A percentile compares a stretch with the other conserved stretches of the same genome.
phyloP scores from a whole-genome alignment of 2,329 filamentous ascomycete genomes.

The Ophiostoma sp. region DNA sequence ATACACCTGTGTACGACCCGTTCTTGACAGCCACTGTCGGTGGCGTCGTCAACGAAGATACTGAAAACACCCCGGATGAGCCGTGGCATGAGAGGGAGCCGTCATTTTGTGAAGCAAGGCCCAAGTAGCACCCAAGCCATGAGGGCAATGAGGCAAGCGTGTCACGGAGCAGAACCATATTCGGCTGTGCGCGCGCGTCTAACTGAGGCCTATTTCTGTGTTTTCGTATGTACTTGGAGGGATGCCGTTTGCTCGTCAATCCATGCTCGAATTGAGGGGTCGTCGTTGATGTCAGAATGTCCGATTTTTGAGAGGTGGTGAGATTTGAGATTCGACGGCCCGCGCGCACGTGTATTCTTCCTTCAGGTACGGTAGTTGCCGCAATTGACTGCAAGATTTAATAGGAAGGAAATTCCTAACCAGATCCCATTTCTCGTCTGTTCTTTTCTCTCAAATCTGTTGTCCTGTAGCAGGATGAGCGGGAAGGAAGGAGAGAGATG shows the following conservation, averaged over 20 bases:
- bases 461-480: too few relatives aligned
- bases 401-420: too few relatives aligned
- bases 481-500: not conserved
- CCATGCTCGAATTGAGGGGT: not conserved
- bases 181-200: not conserved
- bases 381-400: too few relatives aligned
- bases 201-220: not conserved
- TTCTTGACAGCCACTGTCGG: slow-evolving; percentile 34
- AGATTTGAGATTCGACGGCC: not conserved
- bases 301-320: not conserved
- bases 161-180: not conserved
- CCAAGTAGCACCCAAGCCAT: slow-evolving; percentile 18
- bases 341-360: not conserved
- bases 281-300: not conserved
- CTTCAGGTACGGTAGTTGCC: not conserved
- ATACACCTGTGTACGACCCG: slow-evolving; percentile 41
- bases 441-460: too few relatives aligned
- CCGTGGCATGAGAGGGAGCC: not conserved
- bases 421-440: too few relatives aligned
- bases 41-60: not conserved
- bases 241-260: not conserved
- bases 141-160: not conserved
- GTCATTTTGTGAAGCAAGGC: not conserved
- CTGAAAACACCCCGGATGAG: too few relatives aligned
- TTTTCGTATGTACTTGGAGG: not conserved